phyloP scores from a whole-genome alignment of 768 basidiomycete genomes.

The Heimioporus sp. region DNA sequence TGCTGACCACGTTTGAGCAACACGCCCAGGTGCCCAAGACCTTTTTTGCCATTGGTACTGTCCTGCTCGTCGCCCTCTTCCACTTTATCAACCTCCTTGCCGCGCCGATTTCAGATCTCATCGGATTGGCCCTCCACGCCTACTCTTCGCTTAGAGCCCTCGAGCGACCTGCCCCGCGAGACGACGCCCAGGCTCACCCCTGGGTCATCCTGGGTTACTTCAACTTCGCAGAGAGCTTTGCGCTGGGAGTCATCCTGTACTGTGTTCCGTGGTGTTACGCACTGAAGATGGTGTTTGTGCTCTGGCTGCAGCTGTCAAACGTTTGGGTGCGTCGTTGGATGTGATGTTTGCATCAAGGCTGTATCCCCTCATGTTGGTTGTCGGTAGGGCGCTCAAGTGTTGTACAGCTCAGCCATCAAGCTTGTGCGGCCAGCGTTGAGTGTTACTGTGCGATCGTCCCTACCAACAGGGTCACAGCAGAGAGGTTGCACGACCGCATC shows the following conservation, averaged over 20 bases:
- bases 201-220: conserved; percentile 95
- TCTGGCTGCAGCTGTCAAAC: conserved; percentile 88
- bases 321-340: conserved; percentile 69
- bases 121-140: too few species aligned
- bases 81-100: too few species aligned
- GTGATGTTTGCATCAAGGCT: background rate
- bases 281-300: too few species aligned
- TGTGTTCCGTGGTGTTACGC: conserved; percentile 95
- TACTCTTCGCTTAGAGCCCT: too few species aligned
- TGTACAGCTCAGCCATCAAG: conserved; percentile 75
- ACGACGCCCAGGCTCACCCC: conserved; percentile 95
- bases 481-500: conserved; percentile 45
- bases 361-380: background rate
- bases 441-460: conserved; percentile 42
- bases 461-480: conserved; percentile 50
- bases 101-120: too few species aligned
- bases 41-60: too few species aligned
- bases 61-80: too few species aligned
- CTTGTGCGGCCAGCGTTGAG: conserved; percentile 68
- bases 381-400: conserved; percentile 76
- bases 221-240: conserved; percentile 89
- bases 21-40: too few species aligned
- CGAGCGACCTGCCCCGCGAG: too few species aligned
- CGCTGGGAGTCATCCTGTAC: conserved; percentile 80
- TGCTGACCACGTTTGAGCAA: conserved; percentile 80